Base-by-base conservation (phyloP, 2,329 filamentous ascomycete genomes). In the Clonostachys rhizophaga region DNA sequence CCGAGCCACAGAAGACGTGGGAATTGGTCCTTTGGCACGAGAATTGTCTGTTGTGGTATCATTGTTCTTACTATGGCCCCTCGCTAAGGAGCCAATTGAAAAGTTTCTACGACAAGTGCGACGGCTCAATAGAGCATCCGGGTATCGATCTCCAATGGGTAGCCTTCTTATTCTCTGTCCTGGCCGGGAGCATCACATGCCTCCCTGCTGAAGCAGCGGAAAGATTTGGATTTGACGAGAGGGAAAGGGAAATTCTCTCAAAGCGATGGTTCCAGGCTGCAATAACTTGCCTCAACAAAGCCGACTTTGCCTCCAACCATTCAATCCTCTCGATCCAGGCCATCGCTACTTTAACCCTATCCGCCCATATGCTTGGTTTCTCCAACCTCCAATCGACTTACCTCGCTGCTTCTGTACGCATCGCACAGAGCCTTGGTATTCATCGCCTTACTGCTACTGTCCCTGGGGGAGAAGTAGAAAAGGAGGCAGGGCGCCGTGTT, bases 301-400 rank as follows among this genome's bases (percentile, higher is more conserved):
- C 69, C 4, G 68, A 73, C 43, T 77, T 69, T 49, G 40, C 40
- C 18, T 18, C 40, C 40, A 42, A 42, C 5, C n/a, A 72, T 69
- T 68, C 67, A 12, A 60, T 73, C 3, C 64, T 68, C 42, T 65
- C 69, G 1, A 62, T 75, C 5, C 68, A 76, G 52, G 66, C 73
- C 5, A 72, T 78, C 37, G 59, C 70, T 10, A 70, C 67, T 2
- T 58, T 74, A 33, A 74, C 74, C n/a, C 69, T 73, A 4, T 70
- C 70, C 9, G 73, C 72, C 9, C 74, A 78, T 55, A 57, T 74
- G 14, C 62, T 76, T 2, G 74, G 74, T 2, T 69, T 67, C 20
- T 71, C 71, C 7, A 74, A 73, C 50, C 69, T 68, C 40, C 72
- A 73, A 49, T 68, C 65, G 5, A 68, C 73, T 2, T 62, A 72